Base-by-base conservation (phyloP, 257 asterid genomes). In the Leptodermis oblonga region DNA sequence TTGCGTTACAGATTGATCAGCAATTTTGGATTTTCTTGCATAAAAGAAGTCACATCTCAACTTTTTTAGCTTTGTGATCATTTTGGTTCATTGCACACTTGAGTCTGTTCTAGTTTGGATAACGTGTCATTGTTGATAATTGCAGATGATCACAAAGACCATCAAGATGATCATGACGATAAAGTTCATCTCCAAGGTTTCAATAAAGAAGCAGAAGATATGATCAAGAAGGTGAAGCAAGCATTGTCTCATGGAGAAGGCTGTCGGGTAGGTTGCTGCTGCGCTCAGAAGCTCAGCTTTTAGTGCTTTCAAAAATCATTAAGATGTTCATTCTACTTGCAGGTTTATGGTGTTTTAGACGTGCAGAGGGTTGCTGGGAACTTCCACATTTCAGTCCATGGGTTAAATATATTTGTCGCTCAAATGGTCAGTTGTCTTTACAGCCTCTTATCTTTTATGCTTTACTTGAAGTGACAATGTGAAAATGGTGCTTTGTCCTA, bases 301-400 rank as follows among this genome's bases (percentile, higher is more conserved):
- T 60, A 56, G 70, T 76, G 56, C 70, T 73, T 37, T 69, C 72
- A 64, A 17, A 49, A 33, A 62, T 67, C 55, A 53, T 72, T 70
- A 48, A 58, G 45, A 28, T 22, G 20, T 65, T 33, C 45, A 43
- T 78, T 36, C 67, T 66, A 68, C 39, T 79, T 77, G 73, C 88
- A 94, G 99, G 97, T 94, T 41, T 94, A 85, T 69, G 99, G 99
- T 71, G 86, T 87, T 79, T 75, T 94, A 81, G 97, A 94, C 73
- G 99, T 94, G 78, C 99, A 94, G 85, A 82, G 99, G 73, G 99
- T 94, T 78, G 97, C 99, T 58, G 99, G 97, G 78, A 94, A 94
- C 84, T 94, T 94, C 80, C 99, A 94, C 74, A 87, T 94, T 67
- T 94, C 99, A 56, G 97, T 94, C 70, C 97, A 94, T 59, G 97